These are phyloP conservation scores for Penicillium tannophilum DNA, from an alignment of 495 filamentous ascomycete species.

Conservation along the genomic window DNA sequence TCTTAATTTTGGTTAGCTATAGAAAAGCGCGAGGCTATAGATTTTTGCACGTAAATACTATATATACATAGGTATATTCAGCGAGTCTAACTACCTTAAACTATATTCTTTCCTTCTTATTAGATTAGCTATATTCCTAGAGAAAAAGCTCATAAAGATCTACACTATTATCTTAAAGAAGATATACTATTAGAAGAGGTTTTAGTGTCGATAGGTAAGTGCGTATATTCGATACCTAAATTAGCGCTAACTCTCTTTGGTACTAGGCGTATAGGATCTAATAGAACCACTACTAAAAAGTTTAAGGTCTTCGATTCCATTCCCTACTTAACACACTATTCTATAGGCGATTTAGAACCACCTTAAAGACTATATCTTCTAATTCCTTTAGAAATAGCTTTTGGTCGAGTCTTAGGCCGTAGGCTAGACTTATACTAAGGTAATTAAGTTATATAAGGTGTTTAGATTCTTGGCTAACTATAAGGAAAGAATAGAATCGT, in stretches of 20 bases:
- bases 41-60: no score
- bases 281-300: neutral
- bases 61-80: no score
- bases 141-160: neutral
- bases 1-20: no score
- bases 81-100: no score
- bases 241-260: neutral
- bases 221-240: neutral
- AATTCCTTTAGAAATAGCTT: neutral
- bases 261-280: neutral
- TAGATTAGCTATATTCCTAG: neutral
- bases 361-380: neutral
- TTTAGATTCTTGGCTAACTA: neutral
- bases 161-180: neutral
- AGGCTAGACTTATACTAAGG: neutral
- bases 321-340: neutral
- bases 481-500: neutral
- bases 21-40: no score
- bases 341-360: neutral
- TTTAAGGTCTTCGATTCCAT: neutral
- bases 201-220: neutral
- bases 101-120: neutral
- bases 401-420: neutral
- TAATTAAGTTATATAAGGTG: neutral
- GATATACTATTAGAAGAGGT: neutral